Evolutionary conservation across 805 yeast genomes (phyloP).

Genomic region (Sugiyamaella chiloensis): DNA sequence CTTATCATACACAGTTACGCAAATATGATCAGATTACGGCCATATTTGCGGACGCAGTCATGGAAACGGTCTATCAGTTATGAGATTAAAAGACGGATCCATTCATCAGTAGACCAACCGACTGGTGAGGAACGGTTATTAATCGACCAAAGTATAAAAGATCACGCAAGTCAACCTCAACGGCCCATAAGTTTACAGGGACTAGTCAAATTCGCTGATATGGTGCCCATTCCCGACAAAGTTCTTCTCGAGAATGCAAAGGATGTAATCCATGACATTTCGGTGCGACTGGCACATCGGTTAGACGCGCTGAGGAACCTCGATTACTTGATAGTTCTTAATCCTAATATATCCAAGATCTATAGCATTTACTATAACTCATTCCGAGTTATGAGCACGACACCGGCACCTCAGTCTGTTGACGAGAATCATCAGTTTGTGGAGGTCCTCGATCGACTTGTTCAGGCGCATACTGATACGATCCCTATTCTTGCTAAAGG

Average conservation of each 20-base stretch:
- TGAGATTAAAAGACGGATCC: neutral
- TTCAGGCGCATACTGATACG: conserved; percentile 80
- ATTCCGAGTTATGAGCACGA: conserved; percentile 48
- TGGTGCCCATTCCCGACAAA: conserved; percentile 27
- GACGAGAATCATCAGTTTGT: conserved; percentile 56
- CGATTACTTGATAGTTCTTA: conserved; percentile 81
- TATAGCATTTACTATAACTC: conserved; percentile 72
- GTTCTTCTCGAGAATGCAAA: conserved; percentile 33
- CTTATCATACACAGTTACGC: neutral
- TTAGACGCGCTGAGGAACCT: conserved; percentile 64
- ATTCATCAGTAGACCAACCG: neutral
- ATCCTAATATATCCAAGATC: conserved; percentile 79
- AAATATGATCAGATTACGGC: conserved; percentile 1
- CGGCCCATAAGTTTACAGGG: conserved; percentile 20
- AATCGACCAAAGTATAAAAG: conserved; percentile 14
- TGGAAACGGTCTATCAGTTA: neutral
- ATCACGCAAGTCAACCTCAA: conserved; percentile 11
- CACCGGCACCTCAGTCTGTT: conserved; percentile 44
- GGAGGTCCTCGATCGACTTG: conserved; percentile 52
- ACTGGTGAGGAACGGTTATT: conserved; percentile 4
- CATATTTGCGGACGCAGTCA: neutral
- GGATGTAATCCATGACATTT: conserved; percentile 26
- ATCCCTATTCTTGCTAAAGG: conserved; percentile 80
- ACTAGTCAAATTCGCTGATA: conserved; percentile 25
- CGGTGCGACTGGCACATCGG: conserved; percentile 56